Base-by-base conservation (phyloP, 73 alveolate genomes). In the Paramecium bursaria region DNA sequence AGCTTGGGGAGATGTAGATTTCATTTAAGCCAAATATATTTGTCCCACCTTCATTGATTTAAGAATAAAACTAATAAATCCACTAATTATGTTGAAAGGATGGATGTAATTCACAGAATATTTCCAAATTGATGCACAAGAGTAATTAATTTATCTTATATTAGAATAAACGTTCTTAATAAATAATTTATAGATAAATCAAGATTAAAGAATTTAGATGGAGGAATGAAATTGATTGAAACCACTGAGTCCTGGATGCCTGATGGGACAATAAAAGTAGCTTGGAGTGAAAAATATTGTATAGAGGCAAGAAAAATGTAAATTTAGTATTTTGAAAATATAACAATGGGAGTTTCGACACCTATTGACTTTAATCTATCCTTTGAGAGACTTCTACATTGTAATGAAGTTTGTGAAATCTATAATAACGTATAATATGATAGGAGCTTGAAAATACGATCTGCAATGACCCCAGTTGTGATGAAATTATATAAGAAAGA, bases 31-130 rank as follows among this genome's bases (percentile, higher is more conserved):
- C 1, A 79, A 79, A 53, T 53, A 22, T 19, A 61, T 79, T 4
- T 79, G 75, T 42, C 80, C 89, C 6, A 79, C 89, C 5, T 79
- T 52, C 29, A 30, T 79, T 48, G 89, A 79, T 54, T 42, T 79
- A 9, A 52, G 89, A 79, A 55, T 79, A 19, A n/a, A 31, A 4
- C 27, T 79, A n/a, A 26, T 25, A 19, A 73, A 79, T 17, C 76
- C 89, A 50, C 54, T 79, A 29, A 82, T 73, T 49, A 22, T 50
- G 3, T 25, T 79, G 1, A 79, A 79, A 15, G 85, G 85, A 35
- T 79, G 75, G 73, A 80, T 82, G 3, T 26, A 79, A 30, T 79
- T 79, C 22, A 39, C 52, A 27, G 80, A 79, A 79, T 79, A 53
- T 50, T 79, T 79, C 29, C 54, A 79, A 33, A 25, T 79, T 15